Evolutionary conservation across 805 yeast genomes (phyloP).

Genomic region (Isabelozyma heimii): DNA sequence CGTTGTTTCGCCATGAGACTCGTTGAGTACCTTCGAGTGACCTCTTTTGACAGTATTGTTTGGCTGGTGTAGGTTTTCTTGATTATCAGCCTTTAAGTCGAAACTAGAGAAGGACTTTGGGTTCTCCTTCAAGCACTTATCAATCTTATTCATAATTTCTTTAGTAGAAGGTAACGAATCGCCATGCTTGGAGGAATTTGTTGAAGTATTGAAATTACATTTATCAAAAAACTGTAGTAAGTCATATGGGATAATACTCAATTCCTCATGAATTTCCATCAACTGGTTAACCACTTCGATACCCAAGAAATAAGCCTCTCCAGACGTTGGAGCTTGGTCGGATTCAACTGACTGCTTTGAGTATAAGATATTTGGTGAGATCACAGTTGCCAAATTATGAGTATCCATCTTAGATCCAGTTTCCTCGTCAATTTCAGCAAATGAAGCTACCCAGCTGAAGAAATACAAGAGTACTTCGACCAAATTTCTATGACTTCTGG

Average conservation of each 20-base stretch:
- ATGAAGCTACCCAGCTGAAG: conserved; percentile 93
- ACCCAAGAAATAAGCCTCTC: conserved; percentile 81
- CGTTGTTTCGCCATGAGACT: conserved; percentile 30
- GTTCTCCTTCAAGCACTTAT: conserved; percentile 28
- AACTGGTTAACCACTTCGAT: conserved; percentile 86
- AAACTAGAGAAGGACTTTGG: conserved; percentile 25
- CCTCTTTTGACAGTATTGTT: conserved; percentile 31
- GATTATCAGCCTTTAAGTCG: conserved; percentile 5
- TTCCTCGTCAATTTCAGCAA: conserved; percentile 88
- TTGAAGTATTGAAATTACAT: conserved; percentile 34
- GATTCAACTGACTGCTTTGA: conserved; percentile 41
- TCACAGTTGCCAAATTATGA: conserved; percentile 91
- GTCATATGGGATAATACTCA: conserved; percentile 73
- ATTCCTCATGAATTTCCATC: conserved; percentile 76
- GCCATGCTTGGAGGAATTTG: conserved; percentile 6
- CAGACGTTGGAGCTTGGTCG: conserved; percentile 26
- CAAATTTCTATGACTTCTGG: conserved; percentile 76
- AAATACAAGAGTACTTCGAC: conserved; percentile 83
- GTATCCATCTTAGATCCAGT: conserved; percentile 90
- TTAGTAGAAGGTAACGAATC: conserved; percentile 24
- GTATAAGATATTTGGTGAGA: conserved; percentile 87
- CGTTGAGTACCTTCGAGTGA: conserved; percentile 23
- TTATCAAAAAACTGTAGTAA: conserved; percentile 48
- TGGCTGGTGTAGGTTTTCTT: conserved; percentile 4
- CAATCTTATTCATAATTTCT: conserved; percentile 33